Conservation (phyloP, 768 basidiomycete genomes). For the Tricholoma sp. region DNA sequence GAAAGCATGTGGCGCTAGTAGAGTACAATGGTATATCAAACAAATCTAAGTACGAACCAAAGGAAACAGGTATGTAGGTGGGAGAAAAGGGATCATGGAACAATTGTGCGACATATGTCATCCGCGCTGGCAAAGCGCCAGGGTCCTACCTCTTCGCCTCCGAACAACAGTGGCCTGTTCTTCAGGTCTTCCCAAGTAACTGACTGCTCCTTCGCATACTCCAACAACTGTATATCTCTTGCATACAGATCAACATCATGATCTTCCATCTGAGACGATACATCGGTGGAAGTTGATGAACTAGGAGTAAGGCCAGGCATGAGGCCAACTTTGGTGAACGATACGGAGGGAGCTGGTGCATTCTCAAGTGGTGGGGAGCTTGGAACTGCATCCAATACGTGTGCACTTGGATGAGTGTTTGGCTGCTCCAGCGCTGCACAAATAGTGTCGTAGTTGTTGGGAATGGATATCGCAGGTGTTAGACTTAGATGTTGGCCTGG, state of each 20-base stretch:
- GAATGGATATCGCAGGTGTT: background rate
- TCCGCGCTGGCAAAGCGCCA: constrained; percentile 1
- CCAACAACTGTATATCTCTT: background rate
- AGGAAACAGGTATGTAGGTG: background rate
- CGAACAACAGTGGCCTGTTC: background rate
- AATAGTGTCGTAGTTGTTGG: background rate
- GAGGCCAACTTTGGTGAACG: background rate
- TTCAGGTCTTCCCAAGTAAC: background rate
- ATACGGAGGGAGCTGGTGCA: background rate
- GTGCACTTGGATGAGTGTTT: background rate
- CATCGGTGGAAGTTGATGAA: background rate
- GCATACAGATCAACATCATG: background rate
- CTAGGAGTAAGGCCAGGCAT: background rate
- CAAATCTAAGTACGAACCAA: background rate
- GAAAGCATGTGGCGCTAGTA: background rate
- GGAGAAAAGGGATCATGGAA: background rate
- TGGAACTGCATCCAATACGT: background rate
- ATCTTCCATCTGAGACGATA: background rate
- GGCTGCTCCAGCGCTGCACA: background rate
- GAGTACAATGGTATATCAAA: background rate
- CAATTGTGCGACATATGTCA: background rate
- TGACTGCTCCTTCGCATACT: background rate
- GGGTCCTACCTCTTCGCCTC: background rate
- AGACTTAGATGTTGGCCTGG: background rate
- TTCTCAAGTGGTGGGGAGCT: background rate